Conservation (phyloP, 768 basidiomycete species). For the Filobasidium floriforme region DNA sequence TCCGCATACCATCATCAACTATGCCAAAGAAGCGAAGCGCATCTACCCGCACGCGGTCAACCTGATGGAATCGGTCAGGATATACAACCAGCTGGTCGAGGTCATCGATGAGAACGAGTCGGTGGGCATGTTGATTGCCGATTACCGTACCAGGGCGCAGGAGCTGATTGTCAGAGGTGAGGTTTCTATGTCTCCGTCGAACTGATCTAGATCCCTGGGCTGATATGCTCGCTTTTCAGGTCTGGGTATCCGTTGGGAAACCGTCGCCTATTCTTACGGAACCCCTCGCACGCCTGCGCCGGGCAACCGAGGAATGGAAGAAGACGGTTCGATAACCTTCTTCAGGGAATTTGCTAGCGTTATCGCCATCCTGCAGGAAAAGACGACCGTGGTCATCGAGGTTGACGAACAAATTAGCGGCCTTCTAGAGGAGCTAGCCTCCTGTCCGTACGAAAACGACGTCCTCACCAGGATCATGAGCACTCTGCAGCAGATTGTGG, state of each 20-base stretch:
- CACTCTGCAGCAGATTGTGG: constrained; percentile 74
- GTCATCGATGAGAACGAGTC: constrained; percentile 82
- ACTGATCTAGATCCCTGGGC: not conserved
- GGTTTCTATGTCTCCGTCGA: not conserved
- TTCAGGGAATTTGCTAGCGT: constrained; percentile 92
- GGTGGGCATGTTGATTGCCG: constrained; percentile 88
- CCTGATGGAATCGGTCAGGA: constrained; percentile 94
- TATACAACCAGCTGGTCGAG: constrained; percentile 90
- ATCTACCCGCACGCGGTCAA: constrained; percentile 94
- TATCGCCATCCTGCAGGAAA: constrained; percentile 90
- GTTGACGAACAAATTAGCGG: constrained; percentile 76
- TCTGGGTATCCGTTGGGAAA: constrained; percentile 91
- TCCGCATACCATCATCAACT: constrained; percentile 85
- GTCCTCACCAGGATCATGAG: constrained; percentile 71
- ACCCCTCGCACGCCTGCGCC: constrained; percentile 59
- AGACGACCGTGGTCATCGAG: constrained; percentile 87
- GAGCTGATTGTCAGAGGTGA: constrained; percentile 82
- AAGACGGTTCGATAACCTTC: constrained; percentile 84
- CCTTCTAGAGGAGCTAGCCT: constrained; percentile 75
- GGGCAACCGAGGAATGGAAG: constrained; percentile 60
- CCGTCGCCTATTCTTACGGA: constrained; percentile 85
- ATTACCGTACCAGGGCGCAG: constrained; percentile 86
- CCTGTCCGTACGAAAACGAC: constrained; percentile 75
- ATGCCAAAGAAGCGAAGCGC: constrained; percentile 97
- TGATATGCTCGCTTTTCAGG: constrained; percentile 50